Percentiles rank a stretch among this genome's conserved stretches.
These are phyloP conservation scores for Tricholoma furcatifolium DNA, from an alignment of 768 basidiomycete species.

Conservation along the genomic window DNA sequence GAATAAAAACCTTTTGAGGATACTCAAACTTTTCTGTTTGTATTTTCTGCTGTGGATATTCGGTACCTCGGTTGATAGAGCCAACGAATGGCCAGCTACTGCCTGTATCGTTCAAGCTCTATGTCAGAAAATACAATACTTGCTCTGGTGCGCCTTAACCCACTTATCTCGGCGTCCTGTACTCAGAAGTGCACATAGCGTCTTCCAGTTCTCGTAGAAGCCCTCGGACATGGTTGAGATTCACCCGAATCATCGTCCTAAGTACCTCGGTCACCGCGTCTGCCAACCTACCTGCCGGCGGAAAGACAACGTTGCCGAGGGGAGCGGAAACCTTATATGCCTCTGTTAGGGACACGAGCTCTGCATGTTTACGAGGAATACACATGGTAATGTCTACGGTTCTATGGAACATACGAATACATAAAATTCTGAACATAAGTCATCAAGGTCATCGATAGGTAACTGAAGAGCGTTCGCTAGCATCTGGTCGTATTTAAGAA, in stretches of 20 bases:
- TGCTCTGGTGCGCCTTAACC: background rate
- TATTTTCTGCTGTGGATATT: background rate
- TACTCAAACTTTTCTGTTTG: background rate
- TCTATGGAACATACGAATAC: background rate
- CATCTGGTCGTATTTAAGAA: too few species aligned
- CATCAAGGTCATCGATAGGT: constrained; percentile 3
- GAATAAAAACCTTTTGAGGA: constrained; percentile 4
- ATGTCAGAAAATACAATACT: background rate
- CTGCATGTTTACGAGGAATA: too few species aligned
- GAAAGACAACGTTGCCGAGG: constrained; percentile 9
- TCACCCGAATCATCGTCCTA: constrained; percentile 6
- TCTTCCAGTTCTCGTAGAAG: constrained; percentile 11
- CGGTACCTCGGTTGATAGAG: constrained; percentile 3
- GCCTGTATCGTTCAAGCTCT: background rate
- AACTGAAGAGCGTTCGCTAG: background rate
- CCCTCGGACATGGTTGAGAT: constrained; percentile 9
- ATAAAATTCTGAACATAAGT: background rate
- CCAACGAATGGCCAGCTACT: background rate
- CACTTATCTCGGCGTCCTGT: background rate
- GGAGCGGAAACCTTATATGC: constrained; percentile 2
- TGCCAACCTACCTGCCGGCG: constrained; percentile 8
- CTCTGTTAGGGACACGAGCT: background rate
- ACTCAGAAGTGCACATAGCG: background rate
- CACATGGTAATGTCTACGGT: background rate
- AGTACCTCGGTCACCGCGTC: constrained; percentile 16